Percentiles rank a stretch among this genome's conserved stretches.
These are phyloP conservation scores for Mycena vitilis DNA, from an alignment of 768 basidiomycete species.

Conservation along the genomic window DNA sequence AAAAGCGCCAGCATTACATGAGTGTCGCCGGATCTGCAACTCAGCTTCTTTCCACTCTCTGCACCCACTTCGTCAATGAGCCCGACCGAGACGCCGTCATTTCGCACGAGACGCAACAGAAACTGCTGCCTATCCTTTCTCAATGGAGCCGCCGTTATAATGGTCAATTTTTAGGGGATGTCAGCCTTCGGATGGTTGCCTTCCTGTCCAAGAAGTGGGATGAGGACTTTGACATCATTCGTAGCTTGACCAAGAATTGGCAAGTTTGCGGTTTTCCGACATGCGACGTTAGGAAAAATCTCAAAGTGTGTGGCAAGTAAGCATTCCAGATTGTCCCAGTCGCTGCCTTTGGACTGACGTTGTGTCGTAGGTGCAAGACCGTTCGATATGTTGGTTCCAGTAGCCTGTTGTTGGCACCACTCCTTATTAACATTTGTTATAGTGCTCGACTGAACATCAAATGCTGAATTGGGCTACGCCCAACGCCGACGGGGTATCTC, in stretches of 20 bases:
- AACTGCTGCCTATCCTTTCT: conserved; percentile 10
- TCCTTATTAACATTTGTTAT: not conserved
- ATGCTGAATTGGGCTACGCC: conserved; percentile 15
- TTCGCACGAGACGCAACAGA: conserved; percentile 14
- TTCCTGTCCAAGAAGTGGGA: conserved; percentile 9
- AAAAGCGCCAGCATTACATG: conserved; percentile 16
- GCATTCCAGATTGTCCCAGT: not conserved
- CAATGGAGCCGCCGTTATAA: conserved; percentile 26
- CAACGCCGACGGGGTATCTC: not conserved
- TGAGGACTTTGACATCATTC: conserved; percentile 11
- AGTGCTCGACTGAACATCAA: conserved; percentile 28
- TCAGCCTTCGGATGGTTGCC: conserved; percentile 22
- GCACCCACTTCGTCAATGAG: conserved; percentile 25
- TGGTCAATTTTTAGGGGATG: conserved; percentile 24
- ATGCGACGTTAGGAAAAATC: conserved; percentile 22
- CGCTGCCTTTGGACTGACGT: not conserved
- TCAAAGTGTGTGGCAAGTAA: conserved; percentile 29
- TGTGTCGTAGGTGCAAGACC: conserved; percentile 22
- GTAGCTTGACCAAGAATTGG: conserved; percentile 29
- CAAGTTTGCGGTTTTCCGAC: conserved; percentile 26
- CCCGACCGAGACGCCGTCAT: conserved; percentile 19
- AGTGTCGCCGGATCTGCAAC: conserved; percentile 15
- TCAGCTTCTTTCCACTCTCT: conserved; percentile 32
- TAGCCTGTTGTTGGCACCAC: too few relatives aligned
- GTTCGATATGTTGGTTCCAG: conserved; percentile 30